These are phyloP conservation scores for Sanghuangporus sanghuang DNA, from an alignment of 1,284 basidiomycete species.

Conservation along the genomic window DNA sequence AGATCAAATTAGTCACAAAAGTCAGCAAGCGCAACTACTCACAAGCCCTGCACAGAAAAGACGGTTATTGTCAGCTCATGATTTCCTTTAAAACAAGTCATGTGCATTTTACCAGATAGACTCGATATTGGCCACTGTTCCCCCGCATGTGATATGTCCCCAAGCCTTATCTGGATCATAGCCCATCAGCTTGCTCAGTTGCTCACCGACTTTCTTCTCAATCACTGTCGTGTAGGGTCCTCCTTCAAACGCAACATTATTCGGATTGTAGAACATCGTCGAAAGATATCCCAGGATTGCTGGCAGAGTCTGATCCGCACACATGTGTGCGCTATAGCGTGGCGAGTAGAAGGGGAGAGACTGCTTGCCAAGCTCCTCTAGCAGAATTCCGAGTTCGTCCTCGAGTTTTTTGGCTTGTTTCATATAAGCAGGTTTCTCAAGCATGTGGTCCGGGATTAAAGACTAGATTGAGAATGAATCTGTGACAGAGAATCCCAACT, in stretches of 20 bases:
- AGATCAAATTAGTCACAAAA: neutral
- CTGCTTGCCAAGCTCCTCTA: slow-evolving; percentile 22
- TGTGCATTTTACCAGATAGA: slow-evolving; percentile 36
- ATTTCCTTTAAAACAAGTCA: neutral
- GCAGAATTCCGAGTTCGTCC: neutral
- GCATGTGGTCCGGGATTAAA: slow-evolving; percentile 19
- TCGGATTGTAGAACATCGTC: slow-evolving; percentile 37
- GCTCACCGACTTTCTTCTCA: slow-evolving; percentile 37
- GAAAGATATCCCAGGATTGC: slow-evolving; percentile 34
- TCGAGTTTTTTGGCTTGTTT: neutral
- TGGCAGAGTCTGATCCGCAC: slow-evolving; percentile 33
- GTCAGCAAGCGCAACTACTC: neutral
- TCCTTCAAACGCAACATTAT: slow-evolving; percentile 40
- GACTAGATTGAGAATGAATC: slow-evolving; percentile 13
- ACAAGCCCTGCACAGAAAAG: neutral
- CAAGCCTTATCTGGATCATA: slow-evolving; percentile 29
- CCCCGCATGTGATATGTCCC: slow-evolving; percentile 43
- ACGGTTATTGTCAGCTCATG: neutral
- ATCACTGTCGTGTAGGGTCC: slow-evolving; percentile 36
- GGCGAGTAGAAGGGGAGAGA: slow-evolving; percentile 38
- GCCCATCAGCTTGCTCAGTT: slow-evolving; percentile 39
- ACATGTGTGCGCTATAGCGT: slow-evolving; percentile 40
- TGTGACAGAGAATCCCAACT: neutral
- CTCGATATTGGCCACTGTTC: slow-evolving; percentile 43
- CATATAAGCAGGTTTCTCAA: no score